Evolutionary conservation across 371 early-diverging fungal genomes (phyloP).

Genomic region (Nematocida sp.): DNA sequence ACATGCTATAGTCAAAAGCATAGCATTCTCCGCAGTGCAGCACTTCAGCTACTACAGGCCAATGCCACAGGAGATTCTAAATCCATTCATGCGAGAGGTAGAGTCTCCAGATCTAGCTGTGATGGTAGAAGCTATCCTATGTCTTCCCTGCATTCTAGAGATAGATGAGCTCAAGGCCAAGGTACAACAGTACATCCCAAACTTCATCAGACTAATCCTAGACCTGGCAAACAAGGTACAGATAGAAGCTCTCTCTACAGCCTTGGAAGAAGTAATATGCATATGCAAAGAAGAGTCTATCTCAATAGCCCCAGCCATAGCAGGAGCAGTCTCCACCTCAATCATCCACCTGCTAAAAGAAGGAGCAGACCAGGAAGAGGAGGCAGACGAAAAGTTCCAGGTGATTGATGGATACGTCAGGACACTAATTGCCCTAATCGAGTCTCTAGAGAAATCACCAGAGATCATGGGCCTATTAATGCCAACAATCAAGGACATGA

Average conservation of each 20-base stretch:
- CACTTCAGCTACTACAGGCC: constrained; percentile 59
- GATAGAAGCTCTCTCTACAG: constrained; percentile 58
- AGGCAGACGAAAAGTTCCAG: constrained; percentile 51
- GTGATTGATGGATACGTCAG: constrained; percentile 58
- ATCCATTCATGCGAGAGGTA: constrained; percentile 32
- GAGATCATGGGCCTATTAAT: constrained; percentile 15
- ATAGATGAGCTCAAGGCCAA: neutral
- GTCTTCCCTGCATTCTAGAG: constrained; percentile 55
- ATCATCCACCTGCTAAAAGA: constrained; percentile 49
- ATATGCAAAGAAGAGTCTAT: constrained; percentile 57
- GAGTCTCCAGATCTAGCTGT: constrained; percentile 48
- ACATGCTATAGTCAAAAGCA: constrained; percentile 38
- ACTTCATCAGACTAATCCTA: constrained; percentile 52
- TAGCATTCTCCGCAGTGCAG: constrained; percentile 54
- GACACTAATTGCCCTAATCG: constrained; percentile 55
- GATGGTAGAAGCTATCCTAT: constrained; percentile 57
- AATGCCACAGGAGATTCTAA: constrained; percentile 42
- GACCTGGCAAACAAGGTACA: constrained; percentile 52
- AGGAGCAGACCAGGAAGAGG: constrained; percentile 32
- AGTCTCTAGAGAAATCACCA: constrained; percentile 41
- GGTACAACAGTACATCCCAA: constrained; percentile 51
- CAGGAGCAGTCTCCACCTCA: constrained; percentile 47
- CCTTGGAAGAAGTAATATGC: constrained; percentile 58
- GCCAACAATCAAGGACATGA: constrained; percentile 38
- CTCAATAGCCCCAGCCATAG: constrained; percentile 59